phyloP scores from a whole-genome alignment of 2,329 filamentous ascomycete species.

The Cladosporium sp. region DNA sequence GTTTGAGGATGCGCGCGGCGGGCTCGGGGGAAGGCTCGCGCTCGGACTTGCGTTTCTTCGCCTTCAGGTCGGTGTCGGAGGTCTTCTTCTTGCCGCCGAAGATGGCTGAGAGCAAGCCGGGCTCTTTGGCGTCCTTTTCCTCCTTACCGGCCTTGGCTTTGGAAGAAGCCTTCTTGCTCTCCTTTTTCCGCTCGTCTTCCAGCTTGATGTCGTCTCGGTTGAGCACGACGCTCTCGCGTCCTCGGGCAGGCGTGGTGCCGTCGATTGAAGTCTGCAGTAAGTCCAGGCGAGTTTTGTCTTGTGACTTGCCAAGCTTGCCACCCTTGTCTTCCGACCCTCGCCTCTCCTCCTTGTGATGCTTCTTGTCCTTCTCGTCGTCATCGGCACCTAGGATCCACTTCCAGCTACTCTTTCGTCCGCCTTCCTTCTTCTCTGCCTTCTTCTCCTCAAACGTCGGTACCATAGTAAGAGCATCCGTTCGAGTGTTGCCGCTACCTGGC shows the following conservation, averaged over 20 bases:
- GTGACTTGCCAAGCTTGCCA: conserved; percentile 57
- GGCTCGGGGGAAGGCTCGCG: conserved; percentile 76
- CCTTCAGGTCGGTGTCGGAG: conserved; percentile 61
- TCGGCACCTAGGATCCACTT: conserved; percentile 71
- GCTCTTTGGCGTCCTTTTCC: conserved; percentile 24
- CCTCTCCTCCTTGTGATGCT: conserved; percentile 42
- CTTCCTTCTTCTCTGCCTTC: conserved; percentile 62
- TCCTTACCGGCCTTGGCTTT: conserved; percentile 79
- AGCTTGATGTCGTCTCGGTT: conserved; percentile 72
- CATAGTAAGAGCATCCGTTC: conserved; percentile 72
- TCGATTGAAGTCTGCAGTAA: conserved; percentile 85
- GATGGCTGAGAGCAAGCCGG: conserved; percentile 81
- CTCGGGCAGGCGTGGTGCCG: conserved; percentile 39
- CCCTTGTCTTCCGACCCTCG: conserved; percentile 15
- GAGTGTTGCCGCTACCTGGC: conserved; percentile 57
- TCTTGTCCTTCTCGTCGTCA: conserved; percentile 67
- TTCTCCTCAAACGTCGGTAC: conserved; percentile 73
- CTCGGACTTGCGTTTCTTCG: conserved; percentile 66
- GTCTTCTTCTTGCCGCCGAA: conserved; percentile 75
- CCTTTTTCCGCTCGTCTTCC: conserved; percentile 77
- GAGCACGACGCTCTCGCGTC: conserved; percentile 75
- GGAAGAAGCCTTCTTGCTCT: conserved; percentile 65
- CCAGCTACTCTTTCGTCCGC: conserved; percentile 71
- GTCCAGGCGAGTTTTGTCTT: conserved; percentile 74
- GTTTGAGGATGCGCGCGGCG: conserved; percentile 63